These are phyloP conservation scores for Yarrowia sp. DNA, from an alignment of 805 yeast genomes.

Conservation along the genomic window DNA sequence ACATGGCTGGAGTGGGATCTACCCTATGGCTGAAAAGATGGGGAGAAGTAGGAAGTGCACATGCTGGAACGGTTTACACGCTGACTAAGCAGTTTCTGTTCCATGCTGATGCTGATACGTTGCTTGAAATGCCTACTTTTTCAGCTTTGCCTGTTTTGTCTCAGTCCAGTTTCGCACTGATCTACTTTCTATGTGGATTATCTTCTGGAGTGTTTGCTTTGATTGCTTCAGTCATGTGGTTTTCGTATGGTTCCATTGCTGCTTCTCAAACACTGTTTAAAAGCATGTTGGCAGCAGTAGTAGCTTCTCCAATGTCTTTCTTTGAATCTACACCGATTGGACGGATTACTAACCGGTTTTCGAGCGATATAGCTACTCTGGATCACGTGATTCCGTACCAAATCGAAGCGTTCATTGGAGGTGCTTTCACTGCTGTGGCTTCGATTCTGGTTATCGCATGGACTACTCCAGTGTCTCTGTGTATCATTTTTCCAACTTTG, in stretches of 20 bases:
- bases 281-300: slow-evolving; percentile 66
- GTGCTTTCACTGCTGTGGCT: slow-evolving; percentile 45
- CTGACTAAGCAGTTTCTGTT: not conserved
- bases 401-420: slow-evolving; percentile 41
- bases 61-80: not conserved
- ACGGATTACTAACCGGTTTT: slow-evolving; percentile 82
- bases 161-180: slow-evolving; percentile 56
- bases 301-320: slow-evolving; percentile 90
- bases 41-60: slow-evolving; percentile 73
- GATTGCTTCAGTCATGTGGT: slow-evolving; percentile 59
- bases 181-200: slow-evolving; percentile 63
- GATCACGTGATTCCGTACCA: slow-evolving; percentile 61
- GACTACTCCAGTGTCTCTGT: slow-evolving; percentile 83
- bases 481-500: slow-evolving; percentile 66
- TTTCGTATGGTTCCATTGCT: slow-evolving; percentile 42
- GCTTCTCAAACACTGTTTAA: slow-evolving; percentile 53
- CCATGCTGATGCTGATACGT: not conserved
- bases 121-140: not conserved
- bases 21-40: slow-evolving; percentile 86
- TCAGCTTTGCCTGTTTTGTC: slow-evolving; percentile 41
- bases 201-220: slow-evolving; percentile 45
- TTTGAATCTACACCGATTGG: slow-evolving; percentile 96
- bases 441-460: slow-evolving; percentile 75
- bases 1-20: slow-evolving; percentile 59
- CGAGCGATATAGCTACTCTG: slow-evolving; percentile 82